Percentiles rank a stretch among this genome's conserved stretches.
Evolutionary conservation across 306 rosid species (phyloP).

Genomic region (Prunus kanzakura): DNA sequence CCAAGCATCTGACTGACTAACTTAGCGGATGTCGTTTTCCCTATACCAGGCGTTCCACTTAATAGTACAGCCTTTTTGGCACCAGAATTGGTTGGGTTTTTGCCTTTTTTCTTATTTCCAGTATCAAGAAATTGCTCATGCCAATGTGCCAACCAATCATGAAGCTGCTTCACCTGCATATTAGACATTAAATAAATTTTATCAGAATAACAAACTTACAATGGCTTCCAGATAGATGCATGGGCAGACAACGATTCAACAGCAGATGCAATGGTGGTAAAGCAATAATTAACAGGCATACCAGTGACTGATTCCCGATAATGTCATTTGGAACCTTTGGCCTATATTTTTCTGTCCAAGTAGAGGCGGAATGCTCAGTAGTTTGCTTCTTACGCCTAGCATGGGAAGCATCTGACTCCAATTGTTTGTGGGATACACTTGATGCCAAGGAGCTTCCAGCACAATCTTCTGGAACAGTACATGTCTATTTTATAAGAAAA

Average conservation of each 20-base stretch:
- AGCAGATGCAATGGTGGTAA: constrained; percentile 9
- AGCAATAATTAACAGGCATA: constrained; percentile 34
- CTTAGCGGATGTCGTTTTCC: constrained; percentile 96
- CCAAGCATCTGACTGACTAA: constrained; percentile 88
- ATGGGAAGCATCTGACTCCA: constrained; percentile 40
- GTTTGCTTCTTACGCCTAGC: constrained; percentile 39
- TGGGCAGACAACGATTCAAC: neutral
- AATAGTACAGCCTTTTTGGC: constrained; percentile 76
- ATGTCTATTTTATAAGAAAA: neutral
- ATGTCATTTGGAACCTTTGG: constrained; percentile 74
- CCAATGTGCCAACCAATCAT: constrained; percentile 86
- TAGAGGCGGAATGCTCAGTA: constrained; percentile 35
- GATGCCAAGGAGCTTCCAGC: constrained; percentile 22
- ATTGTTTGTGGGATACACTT: constrained; percentile 40
- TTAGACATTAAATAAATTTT: neutral
- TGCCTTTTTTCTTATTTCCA: constrained; percentile 61
- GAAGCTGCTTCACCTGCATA: constrained; percentile 80
- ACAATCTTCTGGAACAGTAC: constrained; percentile 23
- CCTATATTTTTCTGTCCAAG: constrained; percentile 84
- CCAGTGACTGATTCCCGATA: constrained; percentile 90
- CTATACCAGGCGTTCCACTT: constrained; percentile 97
- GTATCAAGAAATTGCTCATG: constrained; percentile 67
- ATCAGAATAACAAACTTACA: constrained; percentile 15
- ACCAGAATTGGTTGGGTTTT: constrained; percentile 55
- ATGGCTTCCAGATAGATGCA: constrained; percentile 16